These are phyloP conservation scores for Euphorbia celastroides DNA, from an alignment of 441 rosid genomes.

Conservation along the genomic window DNA sequence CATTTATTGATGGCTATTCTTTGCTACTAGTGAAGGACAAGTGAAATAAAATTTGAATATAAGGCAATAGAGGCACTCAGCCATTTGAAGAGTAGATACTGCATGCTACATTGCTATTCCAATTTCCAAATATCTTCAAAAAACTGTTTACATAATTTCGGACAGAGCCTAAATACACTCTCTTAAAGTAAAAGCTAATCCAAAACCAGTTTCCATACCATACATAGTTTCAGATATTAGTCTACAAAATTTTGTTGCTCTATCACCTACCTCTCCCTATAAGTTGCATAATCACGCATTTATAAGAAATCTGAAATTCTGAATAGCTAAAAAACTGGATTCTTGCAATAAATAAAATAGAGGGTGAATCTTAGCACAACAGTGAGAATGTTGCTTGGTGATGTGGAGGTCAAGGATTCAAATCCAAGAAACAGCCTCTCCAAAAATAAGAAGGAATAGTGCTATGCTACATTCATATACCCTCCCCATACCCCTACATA, in stretches of 20 bases:
- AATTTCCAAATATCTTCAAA: not conserved
- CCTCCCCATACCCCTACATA: no score
- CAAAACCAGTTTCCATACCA: not conserved
- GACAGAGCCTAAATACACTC: not conserved
- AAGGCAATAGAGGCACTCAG: no score
- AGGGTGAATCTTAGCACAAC: no score
- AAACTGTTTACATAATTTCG: not conserved
- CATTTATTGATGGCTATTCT: conserved; percentile 20
- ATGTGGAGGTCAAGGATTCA: no score
- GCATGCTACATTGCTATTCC: no score
- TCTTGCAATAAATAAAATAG: not conserved
- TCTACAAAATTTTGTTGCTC: not conserved
- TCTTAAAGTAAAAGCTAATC: not conserved
- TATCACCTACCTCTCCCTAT: not conserved
- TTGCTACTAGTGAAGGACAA: not conserved
- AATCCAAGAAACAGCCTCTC: no score
- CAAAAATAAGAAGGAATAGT: no score
- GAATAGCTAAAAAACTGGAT: not conserved
- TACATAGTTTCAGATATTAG: not conserved
- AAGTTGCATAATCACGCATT: not conserved
- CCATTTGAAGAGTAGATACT: not conserved
- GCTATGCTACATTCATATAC: no score
- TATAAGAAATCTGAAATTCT: not conserved
- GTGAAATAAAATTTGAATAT: not conserved
- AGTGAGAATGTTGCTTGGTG: no score